Evolutionary conservation across 768 basidiomycete species (phyloP), one percentile per base, ranked within the genome.

Genomic region (Thelephora ganbajun): DNA sequence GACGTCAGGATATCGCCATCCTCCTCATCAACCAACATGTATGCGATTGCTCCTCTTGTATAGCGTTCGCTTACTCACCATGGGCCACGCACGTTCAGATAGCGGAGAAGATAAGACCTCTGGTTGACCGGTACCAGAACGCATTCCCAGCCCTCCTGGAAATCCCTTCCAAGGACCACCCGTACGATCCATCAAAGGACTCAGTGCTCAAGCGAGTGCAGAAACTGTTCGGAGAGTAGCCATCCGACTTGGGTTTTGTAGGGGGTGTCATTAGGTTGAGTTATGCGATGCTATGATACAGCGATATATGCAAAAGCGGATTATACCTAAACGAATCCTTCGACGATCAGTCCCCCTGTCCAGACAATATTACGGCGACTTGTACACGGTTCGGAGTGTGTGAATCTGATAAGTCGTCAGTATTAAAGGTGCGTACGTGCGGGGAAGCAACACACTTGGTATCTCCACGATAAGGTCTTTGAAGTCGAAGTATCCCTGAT

Each of bases 11-110:
- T 59, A 82, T 98, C 46, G 96, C 93, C 39, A 97, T 99, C 54
- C 68, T 99, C 12, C 72, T 99, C 56, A 97, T 99, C 59, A 99
- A 98, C 71, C 96, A 99, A 64, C 92, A 99, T 72, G 94, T 92
- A 53, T 56, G 85, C 66, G 19, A 30, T 30, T 30, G 4, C 26
- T 9, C 5, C 35, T 42, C 14, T 26, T 34, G 43, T 41, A 46
- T 35, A 26, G 26, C 2, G 33, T 44, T 50, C 36, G 35, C 46
- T 45, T 51, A 39, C 23, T 44, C 35, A 35, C 34, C 9, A 22
- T 20, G 5, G 26, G 26, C 26, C 9, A 14, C 14, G 34, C 35
- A n/a, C 11, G 33, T 52, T 7, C 61, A 97, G 96, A 73, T 98
- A 57, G 96, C 96, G 51, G 96, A 98, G 71, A 90, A 87, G 72